Percentiles rank a stretch among this genome's conserved stretches.
phyloP scores from a whole-genome alignment of 2,329 filamentous ascomycete species.

The Zopfia rhizophila region DNA sequence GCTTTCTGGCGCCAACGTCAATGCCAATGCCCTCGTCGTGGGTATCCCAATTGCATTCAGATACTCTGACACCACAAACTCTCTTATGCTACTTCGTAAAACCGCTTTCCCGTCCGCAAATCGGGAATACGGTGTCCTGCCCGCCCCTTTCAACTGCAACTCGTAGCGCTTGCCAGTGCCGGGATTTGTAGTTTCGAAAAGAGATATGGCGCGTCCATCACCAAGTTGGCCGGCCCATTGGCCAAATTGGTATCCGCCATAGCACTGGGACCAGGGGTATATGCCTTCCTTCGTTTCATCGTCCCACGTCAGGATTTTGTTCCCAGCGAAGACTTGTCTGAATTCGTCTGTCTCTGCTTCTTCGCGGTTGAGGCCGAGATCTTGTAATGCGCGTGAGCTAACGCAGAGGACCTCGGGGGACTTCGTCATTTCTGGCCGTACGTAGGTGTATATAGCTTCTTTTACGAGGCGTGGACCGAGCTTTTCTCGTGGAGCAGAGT shows the following conservation, averaged over 20 bases:
- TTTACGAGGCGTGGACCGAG: constrained; percentile 86
- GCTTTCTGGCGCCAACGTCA: constrained; percentile 78
- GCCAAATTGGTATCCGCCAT: constrained; percentile 79
- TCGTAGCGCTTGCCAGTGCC: constrained; percentile 80
- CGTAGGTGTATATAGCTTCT: constrained; percentile 87
- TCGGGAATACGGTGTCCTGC: constrained; percentile 90
- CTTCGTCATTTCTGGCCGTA: constrained; percentile 78
- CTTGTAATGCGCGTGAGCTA: constrained; percentile 79
- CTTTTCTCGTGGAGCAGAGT: constrained; percentile 79
- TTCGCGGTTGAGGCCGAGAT: constrained; percentile 77
- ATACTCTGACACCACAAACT: constrained; percentile 92
- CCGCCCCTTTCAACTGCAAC: constrained; percentile 93
- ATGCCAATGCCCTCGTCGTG: constrained; percentile 83
- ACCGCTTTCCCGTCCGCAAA: constrained; percentile 98
- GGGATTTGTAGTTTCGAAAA: constrained; percentile 89
- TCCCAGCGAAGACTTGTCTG: constrained; percentile 80
- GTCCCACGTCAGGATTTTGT: constrained; percentile 82
- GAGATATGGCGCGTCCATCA: constrained; percentile 91
- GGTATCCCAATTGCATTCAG: constrained; percentile 88
- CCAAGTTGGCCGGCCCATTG: constrained; percentile 96
- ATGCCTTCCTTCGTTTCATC: constrained; percentile 70
- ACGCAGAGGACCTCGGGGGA: constrained; percentile 83
- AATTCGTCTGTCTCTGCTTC: constrained; percentile 80
- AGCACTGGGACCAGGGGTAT: constrained; percentile 99
- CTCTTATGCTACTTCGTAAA: constrained; percentile 88